Evolutionary conservation across 163 green algal genomes (phyloP), one percentile per base, ranked within the genome.

Genomic region (Chloromonas sp.): DNA sequence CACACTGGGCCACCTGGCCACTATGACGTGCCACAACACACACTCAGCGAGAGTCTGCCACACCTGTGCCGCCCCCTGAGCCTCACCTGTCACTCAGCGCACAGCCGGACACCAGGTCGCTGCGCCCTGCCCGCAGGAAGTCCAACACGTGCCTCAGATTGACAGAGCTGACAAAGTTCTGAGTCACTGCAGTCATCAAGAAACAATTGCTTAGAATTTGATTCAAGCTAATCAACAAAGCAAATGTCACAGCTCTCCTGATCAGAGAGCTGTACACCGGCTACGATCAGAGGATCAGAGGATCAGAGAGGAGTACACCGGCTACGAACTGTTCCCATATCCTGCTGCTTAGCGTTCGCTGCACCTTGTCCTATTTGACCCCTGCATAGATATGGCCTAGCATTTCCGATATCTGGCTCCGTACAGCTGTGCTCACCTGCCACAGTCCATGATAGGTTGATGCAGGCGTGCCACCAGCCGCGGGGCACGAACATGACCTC

Each of bases 401-500:
- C 36, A 36, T 36, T 36, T 36, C 36, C 36, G 36, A 36, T 36
- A 36, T 36, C 36, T 36, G 36, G 36, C 36, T 36, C 36, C 36
- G 36, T 36, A 36, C 36, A 36, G 36, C 36, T 36, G 36, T 36
- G 36, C 36, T 36, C 36, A 36, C 58, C 15, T 58, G 13, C 13
- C 74, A 11, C 58, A 8, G 74, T 57, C 13, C 74, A 13, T 81
- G 2, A 60, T 5, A 99, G 89, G 89, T 99, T 99, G 57, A 99
- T 79, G 13, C 92, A 97, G 66, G 93, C 88, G 92, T 99, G 97
- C 97, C 96, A 99, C 95, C 95, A 98, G 71, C 94, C 92, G 14
- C 89, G 86, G 0, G 97, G 97, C 61, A 99, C 95, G 86, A 98
- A 99, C 58, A 99, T 86, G 62, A 98, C 81, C 86, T 99, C 97